Conservation (phyloP, 345 rosid genomes). For the Diplotaxis tenuifolia region DNA sequence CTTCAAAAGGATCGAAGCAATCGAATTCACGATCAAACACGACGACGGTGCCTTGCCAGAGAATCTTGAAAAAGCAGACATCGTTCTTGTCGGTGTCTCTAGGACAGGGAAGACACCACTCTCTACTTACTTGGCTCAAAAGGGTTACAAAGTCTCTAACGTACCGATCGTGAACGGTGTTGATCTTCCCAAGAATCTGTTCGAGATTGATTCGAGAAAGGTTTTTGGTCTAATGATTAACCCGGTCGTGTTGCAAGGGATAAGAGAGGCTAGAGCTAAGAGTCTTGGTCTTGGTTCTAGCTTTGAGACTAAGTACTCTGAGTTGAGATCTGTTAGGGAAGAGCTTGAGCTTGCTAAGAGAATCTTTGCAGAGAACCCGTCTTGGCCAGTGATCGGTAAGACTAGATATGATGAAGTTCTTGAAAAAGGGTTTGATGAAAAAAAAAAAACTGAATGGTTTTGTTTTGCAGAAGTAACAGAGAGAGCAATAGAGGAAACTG, state of each 20-base stretch:
- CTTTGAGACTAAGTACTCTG: constrained; percentile 63
- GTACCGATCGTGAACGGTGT: constrained; percentile 83
- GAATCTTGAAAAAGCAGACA: constrained; percentile 68
- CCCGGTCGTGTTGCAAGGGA: constrained; percentile 67
- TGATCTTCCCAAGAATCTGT: constrained; percentile 60
- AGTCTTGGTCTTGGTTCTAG: constrained; percentile 61
- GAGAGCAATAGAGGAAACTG: constrained; percentile 91
- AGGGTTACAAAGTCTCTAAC: constrained; percentile 89
- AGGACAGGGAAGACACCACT: constrained; percentile 87
- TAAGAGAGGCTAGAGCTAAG: constrained; percentile 73
- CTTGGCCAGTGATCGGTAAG: constrained; percentile 77
- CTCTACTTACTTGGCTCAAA: constrained; percentile 79
- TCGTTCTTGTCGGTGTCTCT: constrained; percentile 80
- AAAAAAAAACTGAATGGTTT: not conserved
- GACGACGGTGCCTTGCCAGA: constrained; percentile 86
- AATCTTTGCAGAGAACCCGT: constrained; percentile 71
- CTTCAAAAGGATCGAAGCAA: constrained; percentile 69
- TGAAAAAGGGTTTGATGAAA: not conserved
- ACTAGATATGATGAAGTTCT: not conserved
- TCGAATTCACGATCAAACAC: constrained; percentile 90
- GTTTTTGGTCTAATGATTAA: constrained; percentile 79
- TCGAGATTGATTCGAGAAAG: constrained; percentile 64
- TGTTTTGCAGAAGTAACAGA: constrained; percentile 80
- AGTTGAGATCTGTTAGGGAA: constrained; percentile 65
- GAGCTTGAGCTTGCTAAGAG: constrained; percentile 69